Evolutionary conservation across 1,284 basidiomycete species (phyloP).

Genomic region (Ganoderma boninense): DNA sequence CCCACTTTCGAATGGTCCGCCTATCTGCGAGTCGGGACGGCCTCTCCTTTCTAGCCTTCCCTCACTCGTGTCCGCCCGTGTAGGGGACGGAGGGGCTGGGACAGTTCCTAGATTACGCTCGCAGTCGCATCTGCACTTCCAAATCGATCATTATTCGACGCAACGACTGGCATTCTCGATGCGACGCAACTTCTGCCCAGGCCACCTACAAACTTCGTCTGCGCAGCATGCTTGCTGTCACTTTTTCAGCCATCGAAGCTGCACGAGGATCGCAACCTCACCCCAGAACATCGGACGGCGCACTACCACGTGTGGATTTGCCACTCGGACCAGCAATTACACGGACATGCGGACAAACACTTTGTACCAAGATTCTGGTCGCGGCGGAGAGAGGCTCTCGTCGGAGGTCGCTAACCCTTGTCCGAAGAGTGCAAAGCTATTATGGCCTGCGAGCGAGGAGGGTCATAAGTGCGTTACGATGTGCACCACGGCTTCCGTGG

Average conservation of each 20-base stretch:
- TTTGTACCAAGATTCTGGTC: slow-evolving; percentile 86
- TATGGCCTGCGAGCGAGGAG: slow-evolving; percentile 53
- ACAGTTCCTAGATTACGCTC: slow-evolving; percentile 70
- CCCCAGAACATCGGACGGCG: slow-evolving; percentile 96
- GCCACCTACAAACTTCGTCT: slow-evolving; percentile 70
- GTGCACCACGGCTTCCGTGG: slow-evolving; percentile 29
- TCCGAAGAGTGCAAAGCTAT: slow-evolving; percentile 71
- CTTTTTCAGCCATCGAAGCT: slow-evolving; percentile 62
- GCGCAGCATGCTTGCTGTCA: slow-evolving; percentile 78
- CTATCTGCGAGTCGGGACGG: slow-evolving; percentile 62
- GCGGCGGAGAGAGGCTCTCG: slow-evolving; percentile 69
- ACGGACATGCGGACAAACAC: slow-evolving; percentile 72
- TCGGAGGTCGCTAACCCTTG: slow-evolving; percentile 89
- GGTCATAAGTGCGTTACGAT: slow-evolving; percentile 61
- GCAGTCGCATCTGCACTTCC: slow-evolving; percentile 30
- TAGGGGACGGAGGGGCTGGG: slow-evolving; percentile 58
- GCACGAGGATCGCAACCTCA: slow-evolving; percentile 79
- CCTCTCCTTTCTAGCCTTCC: slow-evolving; percentile 74
- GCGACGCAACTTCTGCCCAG: slow-evolving; percentile 65
- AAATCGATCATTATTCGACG: slow-evolving; percentile 25
- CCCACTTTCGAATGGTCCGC: slow-evolving; percentile 46
- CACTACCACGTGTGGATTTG: slow-evolving; percentile 99
- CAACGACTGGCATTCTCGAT: slow-evolving; percentile 62
- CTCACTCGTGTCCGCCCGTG: slow-evolving; percentile 64
- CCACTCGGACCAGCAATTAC: slow-evolving; percentile 87